phyloP scores from a whole-genome alignment of 176 grass and related monocot genomes.

The Aegilops longissima region DNA sequence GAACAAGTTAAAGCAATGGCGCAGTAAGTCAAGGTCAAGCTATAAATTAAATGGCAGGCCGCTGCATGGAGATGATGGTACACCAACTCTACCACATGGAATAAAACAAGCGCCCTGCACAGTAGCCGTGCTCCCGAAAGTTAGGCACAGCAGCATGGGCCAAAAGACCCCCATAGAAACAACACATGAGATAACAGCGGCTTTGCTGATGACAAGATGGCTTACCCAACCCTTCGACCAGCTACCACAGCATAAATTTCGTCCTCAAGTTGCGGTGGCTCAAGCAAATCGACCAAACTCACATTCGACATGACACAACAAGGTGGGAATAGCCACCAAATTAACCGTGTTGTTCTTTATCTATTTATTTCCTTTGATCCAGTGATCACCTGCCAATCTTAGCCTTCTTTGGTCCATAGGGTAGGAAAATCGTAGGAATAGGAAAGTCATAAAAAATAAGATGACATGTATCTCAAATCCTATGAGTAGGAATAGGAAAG shows the following conservation, averaged over 20 bases:
- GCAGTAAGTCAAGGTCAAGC: conserved; percentile 12
- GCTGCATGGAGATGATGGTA: not conserved
- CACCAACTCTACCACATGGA: conserved; percentile 7
- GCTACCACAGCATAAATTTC: not conserved
- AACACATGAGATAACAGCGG: conserved; percentile 24
- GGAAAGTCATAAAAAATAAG: no score
- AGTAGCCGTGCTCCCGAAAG: conserved; percentile 26
- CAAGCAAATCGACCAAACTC: conserved; percentile 13
- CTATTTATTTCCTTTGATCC: not conserved
- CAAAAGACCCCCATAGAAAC: conserved; percentile 7
- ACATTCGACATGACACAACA: conserved; percentile 35
- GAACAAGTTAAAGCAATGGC: conserved; percentile 11
- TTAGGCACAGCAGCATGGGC: conserved; percentile 29
- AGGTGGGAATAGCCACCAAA: not conserved
- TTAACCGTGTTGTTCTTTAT: not conserved
- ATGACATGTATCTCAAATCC: no score
- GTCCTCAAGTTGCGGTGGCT: not conserved
- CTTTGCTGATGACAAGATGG: conserved; percentile 36
- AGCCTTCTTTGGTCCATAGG: no score
- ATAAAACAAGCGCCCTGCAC: conserved; percentile 38
- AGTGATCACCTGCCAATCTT: no score
- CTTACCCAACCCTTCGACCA: not conserved
- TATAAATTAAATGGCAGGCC: not conserved
- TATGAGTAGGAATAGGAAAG: no score
- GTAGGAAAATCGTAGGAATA: no score